Evolutionary conservation across 148 eudicot genomes (phyloP).

Genomic region (Rhododendron williamsianum): DNA sequence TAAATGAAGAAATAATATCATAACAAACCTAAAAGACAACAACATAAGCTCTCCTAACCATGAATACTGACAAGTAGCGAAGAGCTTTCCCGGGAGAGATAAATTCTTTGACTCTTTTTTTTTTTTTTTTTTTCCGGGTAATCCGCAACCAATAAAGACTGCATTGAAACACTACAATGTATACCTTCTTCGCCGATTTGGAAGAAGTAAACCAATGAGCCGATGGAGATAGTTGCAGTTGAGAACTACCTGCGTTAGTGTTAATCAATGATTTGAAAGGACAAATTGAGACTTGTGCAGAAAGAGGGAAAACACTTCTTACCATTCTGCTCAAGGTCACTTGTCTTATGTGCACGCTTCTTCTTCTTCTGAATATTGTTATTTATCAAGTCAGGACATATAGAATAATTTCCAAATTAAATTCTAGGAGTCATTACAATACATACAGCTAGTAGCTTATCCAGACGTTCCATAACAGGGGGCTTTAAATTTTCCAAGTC

Average conservation of each 20-base stretch:
- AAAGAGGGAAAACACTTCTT: background rate
- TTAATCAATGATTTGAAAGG: background rate
- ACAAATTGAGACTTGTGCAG: background rate
- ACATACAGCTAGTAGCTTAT: conserved; percentile 55
- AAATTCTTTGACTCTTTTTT: background rate
- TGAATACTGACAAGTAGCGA: background rate
- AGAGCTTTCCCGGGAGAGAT: background rate
- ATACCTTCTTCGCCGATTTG: conserved; percentile 67
- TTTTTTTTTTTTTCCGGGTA: background rate
- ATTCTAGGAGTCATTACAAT: background rate
- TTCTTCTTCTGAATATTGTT: conserved; percentile 43
- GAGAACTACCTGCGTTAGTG: conserved; percentile 38
- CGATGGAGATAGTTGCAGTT: conserved; percentile 42
- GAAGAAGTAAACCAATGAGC: conserved; percentile 64
- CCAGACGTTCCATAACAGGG: conserved; percentile 65
- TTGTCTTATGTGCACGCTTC: conserved; percentile 35
- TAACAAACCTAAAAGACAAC: background rate
- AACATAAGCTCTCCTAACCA: background rate
- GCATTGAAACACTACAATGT: background rate
- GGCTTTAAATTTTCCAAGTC: conserved; percentile 64
- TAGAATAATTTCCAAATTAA: background rate
- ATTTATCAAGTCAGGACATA: conserved; percentile 11
- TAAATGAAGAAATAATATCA: background rate
- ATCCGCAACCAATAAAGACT: background rate
- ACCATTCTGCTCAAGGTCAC: conserved; percentile 50